These are phyloP conservation scores for Citrullus amarus DNA, from an alignment of 306 rosid genomes.

Conservation along the genomic window DNA sequence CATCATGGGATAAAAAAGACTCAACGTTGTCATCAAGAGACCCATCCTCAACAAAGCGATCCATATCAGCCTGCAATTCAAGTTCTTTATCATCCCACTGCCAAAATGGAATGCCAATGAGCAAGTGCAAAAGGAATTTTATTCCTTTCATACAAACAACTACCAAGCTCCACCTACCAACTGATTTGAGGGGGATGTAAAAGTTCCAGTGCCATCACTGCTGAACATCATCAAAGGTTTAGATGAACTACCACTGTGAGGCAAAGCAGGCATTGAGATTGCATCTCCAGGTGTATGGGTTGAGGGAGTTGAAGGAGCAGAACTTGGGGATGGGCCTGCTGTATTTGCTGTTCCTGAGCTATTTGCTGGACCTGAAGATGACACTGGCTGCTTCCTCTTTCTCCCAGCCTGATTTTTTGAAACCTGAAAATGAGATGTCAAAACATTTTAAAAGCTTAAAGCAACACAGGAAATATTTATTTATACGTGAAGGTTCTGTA, in stretches of 20 bases:
- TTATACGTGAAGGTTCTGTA: neutral
- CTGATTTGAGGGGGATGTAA: conserved; percentile 87
- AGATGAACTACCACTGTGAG: conserved; percentile 77
- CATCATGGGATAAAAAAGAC: conserved; percentile 97
- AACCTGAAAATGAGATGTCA: conserved; percentile 45
- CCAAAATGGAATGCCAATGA: conserved; percentile 93
- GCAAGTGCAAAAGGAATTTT: conserved; percentile 50
- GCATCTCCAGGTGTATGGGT: conserved; percentile 98
- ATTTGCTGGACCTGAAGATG: conserved; percentile 99
- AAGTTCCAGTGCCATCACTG: conserved; percentile 68
- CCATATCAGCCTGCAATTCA: conserved; percentile 99
- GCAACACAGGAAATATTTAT: neutral
- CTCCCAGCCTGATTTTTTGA: conserved; percentile 92
- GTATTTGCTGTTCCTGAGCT: conserved; percentile 98
- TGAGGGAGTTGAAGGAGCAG: conserved; percentile 98
- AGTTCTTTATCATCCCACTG: conserved; percentile 99
- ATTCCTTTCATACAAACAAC: conserved; percentile 31
- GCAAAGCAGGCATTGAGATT: conserved; percentile 88
- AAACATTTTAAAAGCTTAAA: conserved; percentile 29
- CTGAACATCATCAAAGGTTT: conserved; percentile 85
- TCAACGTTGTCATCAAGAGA: conserved; percentile 93
- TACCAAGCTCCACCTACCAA: conserved; percentile 51
- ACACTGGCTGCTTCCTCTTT: conserved; percentile 92
- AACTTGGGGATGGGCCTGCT: conserved; percentile 93
- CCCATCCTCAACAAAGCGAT: conserved; percentile 91